Base-by-base conservation (phyloP, 306 rosid genomes). In the Erythrophleum fordii region DNA sequence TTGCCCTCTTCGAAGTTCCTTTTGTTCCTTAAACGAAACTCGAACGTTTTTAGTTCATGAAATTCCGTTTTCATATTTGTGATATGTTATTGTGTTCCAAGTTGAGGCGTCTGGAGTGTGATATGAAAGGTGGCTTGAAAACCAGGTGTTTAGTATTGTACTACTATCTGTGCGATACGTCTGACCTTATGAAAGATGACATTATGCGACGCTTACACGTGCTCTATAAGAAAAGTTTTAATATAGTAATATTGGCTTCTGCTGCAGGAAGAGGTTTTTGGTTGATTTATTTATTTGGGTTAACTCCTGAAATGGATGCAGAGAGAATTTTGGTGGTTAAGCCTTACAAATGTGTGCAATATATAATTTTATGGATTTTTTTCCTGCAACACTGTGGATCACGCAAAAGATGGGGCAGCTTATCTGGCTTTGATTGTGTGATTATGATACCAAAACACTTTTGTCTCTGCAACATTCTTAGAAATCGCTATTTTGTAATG, bases 391-490 rank as follows among this genome's bases (percentile, higher is more conserved):
- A 48, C 49, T 39, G 53, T 52, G 72, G 66, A 25, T 60, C 22
- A 8, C 17, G 14, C 3, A 3, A 18, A 46, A 81, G 26, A 28
- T 45, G 22, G 14, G 67, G 79, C 0, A 49, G 79, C 70, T 51
- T 69, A 23, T 67, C 20, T 49, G 62, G 67, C 72, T 49, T 58
- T 12, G 53, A 79, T 61, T 60, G 60, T 35, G 60, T 77, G 75
- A 34, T 53, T 35, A 39, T 67, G 60, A 73, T 60, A 12, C 13
- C 56, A 20, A 4, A 72, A 59, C n/a, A 17, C 18, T 20, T 29
- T 75, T 64, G 67, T 20, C 45, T 60, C 14, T 28, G 80, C 49
- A 31, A 35, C 82, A 67, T 68, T 80, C 69, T 86, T 18, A 55
- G 20, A 66, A 55, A 14, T 39, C 17, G 7, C 46, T 42, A 77